Evolutionary conservation across 2,329 filamentous ascomycete species (phyloP).

Genomic region (Xylariaceae sp.): DNA sequence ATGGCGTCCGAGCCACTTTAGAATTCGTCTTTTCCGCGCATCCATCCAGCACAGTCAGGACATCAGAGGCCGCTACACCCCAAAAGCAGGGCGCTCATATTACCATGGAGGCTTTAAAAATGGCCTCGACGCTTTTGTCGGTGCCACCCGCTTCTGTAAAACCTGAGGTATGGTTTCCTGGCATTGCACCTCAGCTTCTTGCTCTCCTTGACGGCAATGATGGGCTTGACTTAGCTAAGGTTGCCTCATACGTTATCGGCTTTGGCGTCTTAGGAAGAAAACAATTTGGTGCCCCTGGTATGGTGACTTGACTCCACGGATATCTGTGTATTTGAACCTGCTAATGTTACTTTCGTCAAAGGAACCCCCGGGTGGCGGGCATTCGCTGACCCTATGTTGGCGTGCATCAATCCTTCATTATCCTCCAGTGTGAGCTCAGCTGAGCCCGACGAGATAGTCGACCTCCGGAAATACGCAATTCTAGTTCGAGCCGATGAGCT

Average conservation of each 20-base stretch:
- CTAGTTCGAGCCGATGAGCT: conserved; percentile 46
- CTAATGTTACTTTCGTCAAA: conserved; percentile 24
- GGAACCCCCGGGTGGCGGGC: conserved; percentile 56
- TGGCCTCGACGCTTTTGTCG: conserved; percentile 57
- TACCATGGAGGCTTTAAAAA: conserved; percentile 60
- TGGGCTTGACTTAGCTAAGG: conserved; percentile 52
- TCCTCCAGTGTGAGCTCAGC: conserved; percentile 24
- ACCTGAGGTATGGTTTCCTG: conserved; percentile 54
- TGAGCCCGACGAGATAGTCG: conserved; percentile 36
- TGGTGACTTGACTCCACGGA: conserved; percentile 13
- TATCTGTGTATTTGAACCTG: not conserved
- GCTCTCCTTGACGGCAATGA: conserved; percentile 55
- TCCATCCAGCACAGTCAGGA: conserved; percentile 43
- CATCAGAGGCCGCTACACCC: conserved; percentile 37
- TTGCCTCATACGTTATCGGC: conserved; percentile 56
- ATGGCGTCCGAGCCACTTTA: conserved; percentile 61
- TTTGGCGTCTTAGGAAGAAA: conserved; percentile 62
- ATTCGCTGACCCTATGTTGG: conserved; percentile 55
- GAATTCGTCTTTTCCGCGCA: conserved; percentile 69
- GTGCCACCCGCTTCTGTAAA: conserved; percentile 50
- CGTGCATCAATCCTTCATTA: conserved; percentile 41
- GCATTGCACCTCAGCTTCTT: conserved; percentile 56
- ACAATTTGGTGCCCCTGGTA: conserved; percentile 58
- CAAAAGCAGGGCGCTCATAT: conserved; percentile 58
- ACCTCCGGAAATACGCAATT: conserved; percentile 39